phyloP scores from a whole-genome alignment of 1,284 basidiomycete genomes.

The Sporisorium iseilematis-ciliati region DNA sequence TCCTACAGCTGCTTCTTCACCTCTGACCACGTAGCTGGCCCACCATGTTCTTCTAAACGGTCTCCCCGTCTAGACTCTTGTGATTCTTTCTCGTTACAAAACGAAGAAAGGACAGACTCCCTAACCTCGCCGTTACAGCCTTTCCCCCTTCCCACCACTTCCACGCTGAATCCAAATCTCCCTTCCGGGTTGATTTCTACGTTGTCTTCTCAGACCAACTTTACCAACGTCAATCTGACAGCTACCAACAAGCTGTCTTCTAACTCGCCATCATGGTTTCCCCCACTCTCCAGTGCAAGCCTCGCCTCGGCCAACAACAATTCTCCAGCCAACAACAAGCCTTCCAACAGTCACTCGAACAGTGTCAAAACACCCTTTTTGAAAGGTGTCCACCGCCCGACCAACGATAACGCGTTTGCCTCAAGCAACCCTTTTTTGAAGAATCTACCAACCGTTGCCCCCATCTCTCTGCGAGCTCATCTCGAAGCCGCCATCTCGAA shows the following conservation, averaged over 20 bases:
- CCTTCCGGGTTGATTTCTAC: conserved; percentile 56
- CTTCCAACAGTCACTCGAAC: conserved; percentile 25
- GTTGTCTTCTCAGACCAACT: conserved; percentile 52
- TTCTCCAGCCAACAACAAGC: conserved; percentile 21
- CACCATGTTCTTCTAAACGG: conserved; percentile 59
- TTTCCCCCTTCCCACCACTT: conserved; percentile 29
- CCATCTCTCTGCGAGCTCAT: conserved; percentile 47
- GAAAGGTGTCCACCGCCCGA: conserved; percentile 52
- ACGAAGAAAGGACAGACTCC: conserved; percentile 55
- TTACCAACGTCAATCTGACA: conserved; percentile 36
- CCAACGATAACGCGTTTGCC: conserved; percentile 42
- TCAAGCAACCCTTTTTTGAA: conserved; percentile 37
- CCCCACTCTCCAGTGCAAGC: conserved; percentile 44
- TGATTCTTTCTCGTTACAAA: conserved; percentile 41
- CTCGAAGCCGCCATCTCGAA: conserved; percentile 54
- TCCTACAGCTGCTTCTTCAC: conserved; percentile 50
- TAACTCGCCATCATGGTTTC: conserved; percentile 48
- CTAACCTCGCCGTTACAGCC: conserved; percentile 48
- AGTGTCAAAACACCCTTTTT: conserved; percentile 47
- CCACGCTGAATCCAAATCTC: conserved; percentile 39
- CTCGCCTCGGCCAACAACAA: conserved; percentile 49
- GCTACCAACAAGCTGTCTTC: conserved; percentile 49
- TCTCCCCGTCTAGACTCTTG: conserved; percentile 40
- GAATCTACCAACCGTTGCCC: conserved; percentile 12
- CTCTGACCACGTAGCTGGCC: conserved; percentile 55